A percentile compares a stretch with the other conserved stretches of the same genome.
Conservation (phyloP, 176 grass and related monocot genomes). For the Pharus latifolius region DNA sequence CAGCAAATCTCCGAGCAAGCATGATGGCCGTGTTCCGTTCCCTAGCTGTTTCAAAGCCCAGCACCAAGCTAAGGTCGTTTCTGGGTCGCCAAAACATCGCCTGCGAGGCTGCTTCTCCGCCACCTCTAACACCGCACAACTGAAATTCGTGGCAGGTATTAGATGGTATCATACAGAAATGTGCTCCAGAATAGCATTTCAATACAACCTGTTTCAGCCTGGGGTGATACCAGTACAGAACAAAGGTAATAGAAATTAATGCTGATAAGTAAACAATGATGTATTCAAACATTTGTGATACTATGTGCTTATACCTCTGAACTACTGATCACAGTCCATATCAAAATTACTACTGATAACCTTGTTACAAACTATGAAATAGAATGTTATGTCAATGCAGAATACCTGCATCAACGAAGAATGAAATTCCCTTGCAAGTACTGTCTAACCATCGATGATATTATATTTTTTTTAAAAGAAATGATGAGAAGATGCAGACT, state of each 20-base stretch:
- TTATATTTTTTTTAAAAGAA: too few species aligned
- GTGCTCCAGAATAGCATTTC: too few species aligned
- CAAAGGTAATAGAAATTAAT: background rate
- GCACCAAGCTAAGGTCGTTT: slow-evolving; percentile 41
- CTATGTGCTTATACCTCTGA: background rate
- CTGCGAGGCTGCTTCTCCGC: slow-evolving; percentile 56
- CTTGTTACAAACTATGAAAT: background rate
- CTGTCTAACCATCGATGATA: background rate
- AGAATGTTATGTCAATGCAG: background rate
- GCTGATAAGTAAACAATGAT: background rate
- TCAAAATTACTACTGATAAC: background rate
- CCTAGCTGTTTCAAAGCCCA: slow-evolving; percentile 61
- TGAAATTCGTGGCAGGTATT: slow-evolving; percentile 17
- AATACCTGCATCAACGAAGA: background rate
- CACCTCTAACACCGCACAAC: slow-evolving; percentile 69
- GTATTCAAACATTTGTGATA: background rate
- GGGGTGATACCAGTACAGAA: background rate
- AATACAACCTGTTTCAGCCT: background rate
- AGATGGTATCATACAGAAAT: background rate
- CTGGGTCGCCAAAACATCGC: slow-evolving; percentile 61
- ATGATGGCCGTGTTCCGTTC: slow-evolving; percentile 75
- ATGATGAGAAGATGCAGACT: background rate
- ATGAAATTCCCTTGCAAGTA: background rate
- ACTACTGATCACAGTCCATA: background rate
- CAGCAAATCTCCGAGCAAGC: slow-evolving; percentile 66